phyloP scores from a whole-genome alignment of 139 green algal species.

The Picochlorum costavermella region DNA sequence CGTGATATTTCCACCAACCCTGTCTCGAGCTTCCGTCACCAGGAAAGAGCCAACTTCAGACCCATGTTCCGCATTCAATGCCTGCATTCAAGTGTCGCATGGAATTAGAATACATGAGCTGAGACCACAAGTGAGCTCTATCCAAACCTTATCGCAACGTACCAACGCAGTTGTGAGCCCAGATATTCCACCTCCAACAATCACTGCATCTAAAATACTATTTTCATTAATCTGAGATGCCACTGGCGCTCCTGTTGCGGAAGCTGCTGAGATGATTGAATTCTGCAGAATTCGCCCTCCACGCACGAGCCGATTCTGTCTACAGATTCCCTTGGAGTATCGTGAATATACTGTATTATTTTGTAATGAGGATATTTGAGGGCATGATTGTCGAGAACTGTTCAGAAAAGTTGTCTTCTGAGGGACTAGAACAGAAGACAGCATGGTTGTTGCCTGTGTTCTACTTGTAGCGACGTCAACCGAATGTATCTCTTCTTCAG shows the following conservation, averaged over 20 bases:
- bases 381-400: background rate
- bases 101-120: background rate
- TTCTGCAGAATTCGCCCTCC: background rate
- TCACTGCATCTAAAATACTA: conserved; percentile 21
- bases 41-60: conserved; percentile 52
- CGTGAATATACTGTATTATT: background rate
- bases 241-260: background rate
- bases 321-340: background rate
- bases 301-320: background rate
- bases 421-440: too few species aligned
- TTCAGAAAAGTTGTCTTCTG: background rate
- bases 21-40: conserved; percentile 87
- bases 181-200: conserved; percentile 39
- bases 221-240: conserved; percentile 8
- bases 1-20: conserved; percentile 98
- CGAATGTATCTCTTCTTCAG: too few species aligned
- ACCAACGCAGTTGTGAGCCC: conserved; percentile 52
- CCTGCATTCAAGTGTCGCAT: conserved; percentile 28
- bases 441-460: too few species aligned
- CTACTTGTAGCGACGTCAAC: too few species aligned
- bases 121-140: background rate
- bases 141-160: conserved; percentile 2
- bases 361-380: background rate
- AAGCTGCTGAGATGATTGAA: background rate
- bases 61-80: conserved; percentile 53